Percentiles rank a stretch among this genome's conserved stretches.
These are phyloP conservation scores for Trichophyton mentagrophytes DNA, from an alignment of 2,329 filamentous ascomycete species.

Conservation along the genomic window DNA sequence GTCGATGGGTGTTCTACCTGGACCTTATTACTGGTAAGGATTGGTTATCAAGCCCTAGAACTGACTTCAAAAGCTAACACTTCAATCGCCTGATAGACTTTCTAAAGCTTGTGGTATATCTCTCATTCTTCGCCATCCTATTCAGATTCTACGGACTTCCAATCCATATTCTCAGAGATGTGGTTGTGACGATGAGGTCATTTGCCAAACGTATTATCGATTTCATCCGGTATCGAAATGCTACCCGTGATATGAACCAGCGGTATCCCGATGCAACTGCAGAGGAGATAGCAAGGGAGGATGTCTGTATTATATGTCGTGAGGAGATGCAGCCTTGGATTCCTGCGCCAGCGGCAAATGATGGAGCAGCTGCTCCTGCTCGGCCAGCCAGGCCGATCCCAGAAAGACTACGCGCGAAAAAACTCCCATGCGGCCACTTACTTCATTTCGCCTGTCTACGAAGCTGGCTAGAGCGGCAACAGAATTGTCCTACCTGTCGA, in stretches of 20 bases:
- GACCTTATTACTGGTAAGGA: conserved; percentile 65
- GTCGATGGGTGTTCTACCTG: conserved; percentile 78
- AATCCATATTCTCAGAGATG: conserved; percentile 90
- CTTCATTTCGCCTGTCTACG: conserved; percentile 88
- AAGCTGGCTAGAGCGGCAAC: conserved; percentile 93
- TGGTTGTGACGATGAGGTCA: conserved; percentile 85
- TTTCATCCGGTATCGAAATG: conserved; percentile 78
- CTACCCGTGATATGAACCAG: conserved; percentile 84
- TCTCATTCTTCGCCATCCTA: conserved; percentile 85
- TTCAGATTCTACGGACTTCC: conserved; percentile 89
- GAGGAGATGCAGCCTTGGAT: conserved; percentile 86
- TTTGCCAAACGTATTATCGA: conserved; percentile 84
- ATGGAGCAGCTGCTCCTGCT: conserved; percentile 19
- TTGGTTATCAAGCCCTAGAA: background rate
- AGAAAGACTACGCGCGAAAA: conserved; percentile 80
- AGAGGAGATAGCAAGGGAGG: conserved; percentile 72
- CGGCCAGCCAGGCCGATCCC: conserved; percentile 41
- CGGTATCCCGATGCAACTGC: conserved; percentile 79
- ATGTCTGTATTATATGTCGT: conserved; percentile 94
- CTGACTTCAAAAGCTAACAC: conserved; percentile 5
- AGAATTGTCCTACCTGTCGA: conserved; percentile 91
- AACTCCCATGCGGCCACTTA: conserved; percentile 90
- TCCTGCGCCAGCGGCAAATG: conserved; percentile 34
- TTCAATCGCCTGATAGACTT: conserved; percentile 48
- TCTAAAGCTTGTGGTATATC: conserved; percentile 77